Evolutionary conservation across 768 basidiomycete species (phyloP), one percentile per base, ranked within the genome.

Genomic region (Candolleomyces aberdarensis): DNA sequence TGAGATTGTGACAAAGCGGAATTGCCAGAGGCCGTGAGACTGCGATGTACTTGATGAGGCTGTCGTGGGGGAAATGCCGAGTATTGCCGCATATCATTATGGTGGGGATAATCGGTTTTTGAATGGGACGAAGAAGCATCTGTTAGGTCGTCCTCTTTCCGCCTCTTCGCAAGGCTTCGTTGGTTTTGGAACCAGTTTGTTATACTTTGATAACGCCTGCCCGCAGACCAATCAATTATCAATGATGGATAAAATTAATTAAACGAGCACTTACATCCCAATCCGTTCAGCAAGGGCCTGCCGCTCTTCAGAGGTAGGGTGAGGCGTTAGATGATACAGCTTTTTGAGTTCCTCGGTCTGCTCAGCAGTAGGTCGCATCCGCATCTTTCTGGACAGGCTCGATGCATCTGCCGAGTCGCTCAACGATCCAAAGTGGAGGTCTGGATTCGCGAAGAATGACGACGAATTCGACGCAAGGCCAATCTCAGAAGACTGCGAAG

Each of bases 151-250:
- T 87, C 86, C 63, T 89, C 86, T 65, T 79, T 83, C 66, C 81
- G 82, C 75, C 88, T 89, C 77, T 87, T 88, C 36, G 88, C 84
- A 64, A 87, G 81, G 71, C 85, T 90, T 66, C 89, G 88, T 69
- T 92, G 89, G 67, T 91, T 91, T 78, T 92, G 90, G 71, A 92
- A 92, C 91, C 91, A 92, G 69, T 92, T 91, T 1, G 87, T 91
- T 60, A 92, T 85, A 59, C 85, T 89, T 73, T 90, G 85, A 74
- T 88, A 82, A 64, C 84, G 87, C 89, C 91, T 92, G 66, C 50
- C 59, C 62, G 72, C 31, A 64, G 62, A 65, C 70, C 65, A 70
- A 65, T 67, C 69, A 71, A 66, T 71, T 67, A 63, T 74, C 69
- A 67, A 65, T 59, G 58, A 65, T 69, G 64, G 57, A 61, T 51